Base-by-base conservation (phyloP, 2,329 filamentous ascomycete genomes). In the Botrytis tulipae region DNA sequence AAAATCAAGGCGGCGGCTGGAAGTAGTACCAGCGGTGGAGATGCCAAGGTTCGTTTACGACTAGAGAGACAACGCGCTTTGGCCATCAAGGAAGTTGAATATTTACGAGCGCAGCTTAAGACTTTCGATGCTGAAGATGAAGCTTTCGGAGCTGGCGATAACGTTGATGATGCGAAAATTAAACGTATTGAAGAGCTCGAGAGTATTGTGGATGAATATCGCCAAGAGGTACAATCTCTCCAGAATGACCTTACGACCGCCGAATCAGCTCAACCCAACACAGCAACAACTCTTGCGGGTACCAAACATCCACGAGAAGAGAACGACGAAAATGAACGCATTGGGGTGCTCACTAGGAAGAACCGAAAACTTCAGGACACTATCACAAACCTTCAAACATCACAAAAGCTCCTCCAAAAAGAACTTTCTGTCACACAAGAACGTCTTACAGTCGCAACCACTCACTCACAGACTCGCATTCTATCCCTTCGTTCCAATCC, bases 401-500 rank as follows among this genome's bases (percentile, higher is more conserved):
- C 89, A 73, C 87, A 90, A 75, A 88, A 90, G 44, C 84, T 97
- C 48, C 85, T 97, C 12, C 89, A 93, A 79, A 91, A 91, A 75
- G 94, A 97, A 79, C 86, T 96, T 65, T 87, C 90, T 59, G 91
- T 94, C 18, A 86, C 88, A 73, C 86, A 89, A 74, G 89, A 92
- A 46, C 94, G 97, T 80, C 89, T 98, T 37, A 87, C 88, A 65
- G 85, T 86, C 1, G 88, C 88, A 9, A 87, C 88, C 75, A 86
- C 91, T 68, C 89, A 91, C 29, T 92, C 90, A 44, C 90, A 92
- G 76, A 97, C 92, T 5, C 93, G 96, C 51, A 87, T 98, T 66
- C 88, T 99, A 40, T 92, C 96, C 72, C 86, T 98, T 22, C 92
- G 94, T 73, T 91, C 92, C n/a, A 99, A 99, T 82, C 96, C 96